Percentiles rank a stretch among this genome's conserved stretches.
These are phyloP conservation scores for Cutaneotrichosporon mucoides DNA, from an alignment of 1,284 basidiomycete species.

Conservation along the genomic window DNA sequence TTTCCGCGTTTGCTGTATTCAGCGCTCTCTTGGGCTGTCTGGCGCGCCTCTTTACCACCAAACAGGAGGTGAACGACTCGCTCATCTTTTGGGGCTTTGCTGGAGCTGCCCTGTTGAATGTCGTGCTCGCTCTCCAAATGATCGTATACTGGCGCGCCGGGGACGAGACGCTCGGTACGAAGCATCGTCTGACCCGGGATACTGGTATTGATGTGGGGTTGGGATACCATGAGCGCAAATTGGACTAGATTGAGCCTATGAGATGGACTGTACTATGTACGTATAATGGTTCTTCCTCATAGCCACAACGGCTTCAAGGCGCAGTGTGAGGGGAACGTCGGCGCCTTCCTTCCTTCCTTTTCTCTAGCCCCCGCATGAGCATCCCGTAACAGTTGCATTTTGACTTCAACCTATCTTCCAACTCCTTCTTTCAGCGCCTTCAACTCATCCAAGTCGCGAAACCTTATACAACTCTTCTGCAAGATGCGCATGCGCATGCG, in stretches of 20 bases:
- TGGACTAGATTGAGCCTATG: conserved; percentile 22
- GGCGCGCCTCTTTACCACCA: conserved; percentile 83
- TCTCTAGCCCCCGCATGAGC: too few relatives aligned
- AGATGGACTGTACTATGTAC: too few relatives aligned
- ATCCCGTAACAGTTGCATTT: too few relatives aligned
- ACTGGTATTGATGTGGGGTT: conserved; percentile 1
- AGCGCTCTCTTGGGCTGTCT: conserved; percentile 73
- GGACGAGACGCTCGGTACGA: conserved; percentile 1
- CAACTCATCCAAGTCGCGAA: too few relatives aligned
- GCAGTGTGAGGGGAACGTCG: too few relatives aligned
- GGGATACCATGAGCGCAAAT: conserved; percentile 19
- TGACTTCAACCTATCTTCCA: too few relatives aligned
- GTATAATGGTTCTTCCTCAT: too few relatives aligned
- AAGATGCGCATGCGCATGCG: too few relatives aligned
- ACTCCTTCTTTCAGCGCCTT: too few relatives aligned
- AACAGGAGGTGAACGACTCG: conserved; percentile 74
- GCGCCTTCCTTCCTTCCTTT: too few relatives aligned
- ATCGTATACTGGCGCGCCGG: conserved; percentile 69
- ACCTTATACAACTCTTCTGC: too few relatives aligned
- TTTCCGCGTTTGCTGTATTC: conserved; percentile 81
- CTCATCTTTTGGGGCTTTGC: conserved; percentile 75
- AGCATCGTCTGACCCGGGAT: not conserved
- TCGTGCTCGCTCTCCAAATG: conserved; percentile 74
- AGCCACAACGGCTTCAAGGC: too few relatives aligned
- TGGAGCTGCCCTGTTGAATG: conserved; percentile 71